Evolutionary conservation across 768 basidiomycete genomes (phyloP), one percentile per base, ranked within the genome.

Genomic region (Russula brevipes): DNA sequence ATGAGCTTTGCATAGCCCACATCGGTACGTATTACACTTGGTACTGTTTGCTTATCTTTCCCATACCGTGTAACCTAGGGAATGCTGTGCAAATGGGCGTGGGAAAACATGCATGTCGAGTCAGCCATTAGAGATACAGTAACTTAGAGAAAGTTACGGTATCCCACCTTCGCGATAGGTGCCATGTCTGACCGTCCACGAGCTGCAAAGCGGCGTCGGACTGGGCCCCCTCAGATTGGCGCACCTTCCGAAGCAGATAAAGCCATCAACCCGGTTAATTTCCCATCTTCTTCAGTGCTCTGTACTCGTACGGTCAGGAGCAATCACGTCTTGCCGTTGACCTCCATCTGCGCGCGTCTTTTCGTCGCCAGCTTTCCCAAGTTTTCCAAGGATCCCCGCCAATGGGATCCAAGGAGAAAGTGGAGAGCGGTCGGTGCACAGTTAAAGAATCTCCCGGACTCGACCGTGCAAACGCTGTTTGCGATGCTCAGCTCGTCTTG

Each of bases 381-480:
- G 4, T 73, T 86, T n/a, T 76, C 77, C 42, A 72, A 70, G 36
- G 73, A 79, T 31, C 70, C 75, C 55, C 52, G 57, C 9, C 57
- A 69, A 36, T 84, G 84, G 82, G 69, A 75, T 31, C 65, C 67
- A 6, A 57, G 38, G 16, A 60, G 50, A 54, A 12, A 9, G 17
- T 68, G 66, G 66, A 19, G 1, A 39, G 62, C 59, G n/a, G 72
- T 77, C 4, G 75, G 77, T 33, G 51, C 53, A 30, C 75, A 76
- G 67, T 71, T 89, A 17, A 76, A 77, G 53, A 66, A 67, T 5
- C 70, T 89, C 8, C 87, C 87, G 0, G 84, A 86, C 46, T 6
- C 72, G 9, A 61, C 86, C 5, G 72, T 81, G 16, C 78, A 82
- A 35, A 79, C 72, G 61, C 57, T 88, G 10, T 85, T 86, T 65